phyloP scores from a whole-genome alignment of 2,329 filamentous ascomycete species.

The Nemania sp. region DNA sequence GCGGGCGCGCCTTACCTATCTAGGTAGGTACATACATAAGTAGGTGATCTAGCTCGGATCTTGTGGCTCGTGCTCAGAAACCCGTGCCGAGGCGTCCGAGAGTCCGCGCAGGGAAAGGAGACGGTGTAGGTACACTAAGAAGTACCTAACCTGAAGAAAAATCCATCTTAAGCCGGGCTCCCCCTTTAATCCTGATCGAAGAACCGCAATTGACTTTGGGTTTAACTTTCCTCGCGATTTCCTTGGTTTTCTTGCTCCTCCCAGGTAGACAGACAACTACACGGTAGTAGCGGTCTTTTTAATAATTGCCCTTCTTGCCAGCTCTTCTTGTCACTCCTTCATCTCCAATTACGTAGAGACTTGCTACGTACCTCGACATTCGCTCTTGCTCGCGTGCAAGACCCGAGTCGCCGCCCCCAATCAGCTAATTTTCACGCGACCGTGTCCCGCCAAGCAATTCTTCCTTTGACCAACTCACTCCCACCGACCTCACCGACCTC shows the following conservation, averaged over 20 bases:
- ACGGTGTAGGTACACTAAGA: background rate
- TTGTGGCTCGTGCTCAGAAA: constrained; percentile 19
- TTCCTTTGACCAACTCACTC: background rate
- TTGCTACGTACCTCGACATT: constrained; percentile 16
- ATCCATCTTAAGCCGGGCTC: constrained; percentile 3
- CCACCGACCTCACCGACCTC: too few species aligned
- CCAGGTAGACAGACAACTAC: constrained; percentile 31
- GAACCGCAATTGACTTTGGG: constrained; percentile 8
- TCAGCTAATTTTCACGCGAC: background rate
- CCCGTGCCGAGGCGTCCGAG: constrained; percentile 29
- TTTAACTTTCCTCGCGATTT: constrained; percentile 35
- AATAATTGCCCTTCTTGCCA: constrained; percentile 28
- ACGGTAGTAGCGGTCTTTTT: constrained; percentile 27
- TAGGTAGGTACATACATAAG: background rate
- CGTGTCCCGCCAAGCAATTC: background rate
- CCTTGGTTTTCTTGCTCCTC: constrained; percentile 37
- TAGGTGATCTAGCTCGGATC: background rate
- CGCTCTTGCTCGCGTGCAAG: constrained; percentile 1
- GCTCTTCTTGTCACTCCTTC: constrained; percentile 49
- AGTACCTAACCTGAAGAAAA: constrained; percentile 13
- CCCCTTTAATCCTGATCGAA: constrained; percentile 20
- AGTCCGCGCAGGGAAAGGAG: constrained; percentile 20
- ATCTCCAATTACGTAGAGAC: constrained; percentile 30
- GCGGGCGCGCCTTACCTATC: background rate
- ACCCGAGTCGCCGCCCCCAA: background rate